Evolutionary conservation across 1,139 yeast species (phyloP).

Genomic region (Geotrichum phurueaensis): DNA sequence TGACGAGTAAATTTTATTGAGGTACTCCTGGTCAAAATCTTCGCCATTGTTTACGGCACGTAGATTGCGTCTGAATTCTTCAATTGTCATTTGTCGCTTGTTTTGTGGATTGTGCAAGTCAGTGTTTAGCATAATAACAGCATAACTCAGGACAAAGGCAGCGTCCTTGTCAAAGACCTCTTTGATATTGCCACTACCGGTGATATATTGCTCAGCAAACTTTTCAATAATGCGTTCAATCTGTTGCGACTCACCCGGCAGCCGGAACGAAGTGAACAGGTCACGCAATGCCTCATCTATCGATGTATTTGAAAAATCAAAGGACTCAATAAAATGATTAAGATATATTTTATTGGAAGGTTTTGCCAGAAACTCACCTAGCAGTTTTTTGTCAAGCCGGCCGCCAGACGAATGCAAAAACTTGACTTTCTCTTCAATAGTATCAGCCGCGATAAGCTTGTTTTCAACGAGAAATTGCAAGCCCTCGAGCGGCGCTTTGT

Average conservation of each 20-base stretch:
- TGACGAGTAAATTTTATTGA: conserved; percentile 70
- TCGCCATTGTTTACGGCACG: conserved; percentile 66
- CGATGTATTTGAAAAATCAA: conserved; percentile 71
- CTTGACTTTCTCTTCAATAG: conserved; percentile 58
- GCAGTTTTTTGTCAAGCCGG: conserved; percentile 73
- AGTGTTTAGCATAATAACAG: conserved; percentile 87
- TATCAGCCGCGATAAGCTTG: conserved; percentile 57
- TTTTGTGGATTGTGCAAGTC: conserved; percentile 82
- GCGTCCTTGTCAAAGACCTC: conserved; percentile 52
- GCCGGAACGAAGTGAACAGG: conserved; percentile 75
- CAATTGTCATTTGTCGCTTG: conserved; percentile 75
- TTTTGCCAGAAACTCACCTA: conserved; percentile 82
- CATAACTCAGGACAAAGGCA: conserved; percentile 86
- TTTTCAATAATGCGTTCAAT: conserved; percentile 86
- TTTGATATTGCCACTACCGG: conserved; percentile 25
- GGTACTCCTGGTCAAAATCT: conserved; percentile 68
- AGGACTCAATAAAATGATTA: conserved; percentile 56
- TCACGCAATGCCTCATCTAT: conserved; percentile 91
- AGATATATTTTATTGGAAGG: conserved; percentile 60
- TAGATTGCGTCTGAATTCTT: conserved; percentile 71
- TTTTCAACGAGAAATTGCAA: conserved; percentile 53
- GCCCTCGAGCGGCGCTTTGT: conserved; percentile 72
- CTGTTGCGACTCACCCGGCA: conserved; percentile 97
- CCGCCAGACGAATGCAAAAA: conserved; percentile 76
- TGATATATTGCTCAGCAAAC: conserved; percentile 70